Percentiles rank a stretch among this genome's conserved stretches.
These are phyloP conservation scores for Chromera velia DNA, from an alignment of 73 alveolate genomes.

Conservation along the genomic window DNA sequence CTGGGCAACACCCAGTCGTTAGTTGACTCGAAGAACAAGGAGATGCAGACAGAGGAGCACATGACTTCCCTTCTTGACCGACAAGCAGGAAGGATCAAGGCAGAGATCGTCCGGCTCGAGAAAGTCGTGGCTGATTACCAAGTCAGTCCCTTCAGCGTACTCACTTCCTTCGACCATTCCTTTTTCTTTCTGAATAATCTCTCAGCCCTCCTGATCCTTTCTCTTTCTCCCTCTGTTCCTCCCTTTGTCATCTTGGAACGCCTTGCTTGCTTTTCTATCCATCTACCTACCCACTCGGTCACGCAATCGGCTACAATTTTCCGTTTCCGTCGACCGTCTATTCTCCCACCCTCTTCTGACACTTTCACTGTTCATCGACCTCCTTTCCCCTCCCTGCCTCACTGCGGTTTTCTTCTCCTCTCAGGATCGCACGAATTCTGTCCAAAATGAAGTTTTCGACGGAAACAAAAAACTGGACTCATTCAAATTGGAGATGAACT, in stretches of 20 bases:
- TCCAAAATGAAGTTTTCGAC: slow-evolving; percentile 85
- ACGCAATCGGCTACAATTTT: too few species aligned
- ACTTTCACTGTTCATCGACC: background rate
- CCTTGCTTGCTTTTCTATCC: slow-evolving; percentile 8
- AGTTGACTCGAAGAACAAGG: slow-evolving; percentile 63
- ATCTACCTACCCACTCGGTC: background rate
- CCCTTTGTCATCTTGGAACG: slow-evolving; percentile 7
- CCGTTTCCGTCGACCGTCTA: too few species aligned
- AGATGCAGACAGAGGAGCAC: slow-evolving; percentile 87
- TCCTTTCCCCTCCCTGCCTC: slow-evolving; percentile 25
- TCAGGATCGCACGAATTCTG: slow-evolving; percentile 88
- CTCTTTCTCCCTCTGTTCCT: slow-evolving; percentile 3
- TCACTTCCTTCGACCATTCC: background rate
- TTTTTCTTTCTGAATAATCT: background rate
- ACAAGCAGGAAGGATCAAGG: slow-evolving; percentile 69
- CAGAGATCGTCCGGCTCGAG: slow-evolving; percentile 70
- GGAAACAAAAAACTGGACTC: slow-evolving; percentile 95
- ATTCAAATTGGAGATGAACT: slow-evolving; percentile 97
- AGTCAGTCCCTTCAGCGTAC: slow-evolving; percentile 22
- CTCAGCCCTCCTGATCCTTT: background rate
- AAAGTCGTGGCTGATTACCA: slow-evolving; percentile 42
- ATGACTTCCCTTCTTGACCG: slow-evolving; percentile 79
- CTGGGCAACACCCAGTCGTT: slow-evolving; percentile 75
- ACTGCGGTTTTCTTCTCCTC: slow-evolving; percentile 31
- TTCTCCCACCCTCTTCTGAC: too few species aligned